Percentiles rank a stretch among this genome's conserved stretches.
Evolutionary conservation across 805 yeast genomes (phyloP).

Genomic region (Metschnikowia drakensbergensis): DNA sequence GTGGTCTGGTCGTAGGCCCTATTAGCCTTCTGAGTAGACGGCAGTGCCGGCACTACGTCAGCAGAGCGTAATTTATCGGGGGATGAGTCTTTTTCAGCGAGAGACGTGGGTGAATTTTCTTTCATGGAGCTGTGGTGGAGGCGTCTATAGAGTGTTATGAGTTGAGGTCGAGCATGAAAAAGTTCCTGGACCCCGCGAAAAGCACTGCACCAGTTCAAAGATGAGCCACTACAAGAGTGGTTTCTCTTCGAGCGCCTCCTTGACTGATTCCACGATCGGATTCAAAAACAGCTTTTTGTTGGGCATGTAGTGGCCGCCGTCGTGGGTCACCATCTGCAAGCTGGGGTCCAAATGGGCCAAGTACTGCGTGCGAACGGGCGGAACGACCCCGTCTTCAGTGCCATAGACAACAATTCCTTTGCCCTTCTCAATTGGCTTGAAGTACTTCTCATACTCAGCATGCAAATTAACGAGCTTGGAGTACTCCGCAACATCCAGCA

Average conservation of each 20-base stretch:
- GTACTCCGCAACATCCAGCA: slow-evolving; percentile 24
- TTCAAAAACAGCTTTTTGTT: slow-evolving; percentile 21
- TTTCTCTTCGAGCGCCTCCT: slow-evolving; percentile 14
- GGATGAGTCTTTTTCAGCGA: too few species aligned
- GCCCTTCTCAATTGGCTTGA: slow-evolving; percentile 20
- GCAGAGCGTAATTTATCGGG: neutral
- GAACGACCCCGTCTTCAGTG: slow-evolving; percentile 29
- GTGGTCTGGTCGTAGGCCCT: neutral
- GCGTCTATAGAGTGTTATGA: neutral
- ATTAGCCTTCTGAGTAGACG: neutral
- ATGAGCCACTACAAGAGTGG: neutral
- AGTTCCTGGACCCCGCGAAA: neutral
- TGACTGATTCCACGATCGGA: slow-evolving; percentile 17
- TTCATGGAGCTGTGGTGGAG: neutral
- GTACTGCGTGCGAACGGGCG: slow-evolving; percentile 27
- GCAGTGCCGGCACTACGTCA: neutral
- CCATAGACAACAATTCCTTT: slow-evolving; percentile 30
- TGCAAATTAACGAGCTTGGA: slow-evolving; percentile 17
- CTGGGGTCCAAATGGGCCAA: slow-evolving; percentile 21
- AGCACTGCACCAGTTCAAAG: neutral
- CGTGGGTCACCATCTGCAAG: slow-evolving; percentile 21
- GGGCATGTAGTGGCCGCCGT: slow-evolving; percentile 39
- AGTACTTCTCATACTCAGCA: slow-evolving; percentile 20
- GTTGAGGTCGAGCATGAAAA: neutral
- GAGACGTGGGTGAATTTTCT: neutral